These are phyloP conservation scores for Sclerotinia subarctica DNA, from an alignment of 2,329 filamentous ascomycete genomes.

Conservation along the genomic window DNA sequence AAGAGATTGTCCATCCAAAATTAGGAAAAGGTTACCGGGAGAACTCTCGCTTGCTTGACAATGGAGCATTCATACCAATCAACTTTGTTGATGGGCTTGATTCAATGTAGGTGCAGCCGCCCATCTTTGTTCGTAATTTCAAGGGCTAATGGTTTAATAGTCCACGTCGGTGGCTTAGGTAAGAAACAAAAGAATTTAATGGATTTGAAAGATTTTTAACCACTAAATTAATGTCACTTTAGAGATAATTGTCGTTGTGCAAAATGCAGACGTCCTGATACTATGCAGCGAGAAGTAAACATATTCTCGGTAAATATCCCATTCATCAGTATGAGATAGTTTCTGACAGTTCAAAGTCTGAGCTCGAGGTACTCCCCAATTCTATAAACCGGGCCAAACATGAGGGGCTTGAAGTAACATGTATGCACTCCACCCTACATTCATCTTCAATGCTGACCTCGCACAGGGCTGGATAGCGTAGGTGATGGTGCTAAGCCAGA, in stretches of 20 bases:
- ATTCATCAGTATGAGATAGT: background rate
- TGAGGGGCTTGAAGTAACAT: slow-evolving; percentile 47
- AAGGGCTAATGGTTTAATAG: slow-evolving; percentile 30
- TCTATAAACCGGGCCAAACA: slow-evolving; percentile 20
- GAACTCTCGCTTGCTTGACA: background rate
- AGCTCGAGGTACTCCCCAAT: background rate
- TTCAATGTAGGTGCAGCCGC: background rate
- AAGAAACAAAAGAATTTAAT: slow-evolving; percentile 15
- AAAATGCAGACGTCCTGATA: slow-evolving; percentile 65
- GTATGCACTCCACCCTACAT: slow-evolving; percentile 42
- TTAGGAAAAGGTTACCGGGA: slow-evolving; percentile 11
- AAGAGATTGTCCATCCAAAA: slow-evolving; percentile 8
- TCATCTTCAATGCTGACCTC: slow-evolving; percentile 22
- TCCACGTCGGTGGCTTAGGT: slow-evolving; percentile 44
- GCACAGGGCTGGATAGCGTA: slow-evolving; percentile 50
- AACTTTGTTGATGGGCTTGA: background rate
- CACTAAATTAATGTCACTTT: slow-evolving; percentile 20
- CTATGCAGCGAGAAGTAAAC: slow-evolving; percentile 65
- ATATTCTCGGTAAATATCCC: slow-evolving; percentile 51
- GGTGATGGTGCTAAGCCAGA: slow-evolving; percentile 46
- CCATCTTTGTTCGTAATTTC: background rate
- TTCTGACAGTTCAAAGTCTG: background rate
- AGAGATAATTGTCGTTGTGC: slow-evolving; percentile 70
- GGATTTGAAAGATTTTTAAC: background rate
- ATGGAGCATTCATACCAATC: background rate